Conservation (phyloP, 108 stramenopile species). For the Seminavis robusta region DNA sequence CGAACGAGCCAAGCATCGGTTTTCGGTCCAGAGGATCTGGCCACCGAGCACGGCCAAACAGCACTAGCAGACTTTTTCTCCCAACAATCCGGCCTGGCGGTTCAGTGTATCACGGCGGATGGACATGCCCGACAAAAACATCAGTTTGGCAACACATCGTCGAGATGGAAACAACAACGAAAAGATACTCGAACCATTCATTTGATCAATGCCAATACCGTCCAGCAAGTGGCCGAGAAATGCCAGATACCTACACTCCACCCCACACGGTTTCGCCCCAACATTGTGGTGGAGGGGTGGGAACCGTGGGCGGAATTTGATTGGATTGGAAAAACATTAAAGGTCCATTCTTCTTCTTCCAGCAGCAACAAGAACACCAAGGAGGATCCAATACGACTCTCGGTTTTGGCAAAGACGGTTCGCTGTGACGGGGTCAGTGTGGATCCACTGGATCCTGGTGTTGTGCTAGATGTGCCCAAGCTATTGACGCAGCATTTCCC, state of each 20-base stretch:
- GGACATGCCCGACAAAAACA: constrained; percentile 16
- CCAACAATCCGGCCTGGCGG: constrained; percentile 26
- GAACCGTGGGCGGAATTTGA: constrained; percentile 58
- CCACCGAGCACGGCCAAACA: constrained; percentile 21
- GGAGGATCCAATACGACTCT: constrained; percentile 10
- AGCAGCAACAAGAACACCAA: neutral
- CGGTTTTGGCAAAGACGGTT: constrained; percentile 44
- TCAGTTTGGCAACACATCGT: constrained; percentile 68
- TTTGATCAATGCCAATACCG: constrained; percentile 49
- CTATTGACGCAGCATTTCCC: constrained; percentile 52
- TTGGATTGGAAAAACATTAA: constrained; percentile 38
- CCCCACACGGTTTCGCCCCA: constrained; percentile 56
- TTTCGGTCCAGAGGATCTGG: constrained; percentile 35
- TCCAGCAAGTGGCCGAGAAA: constrained; percentile 30
- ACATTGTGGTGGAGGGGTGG: constrained; percentile 45
- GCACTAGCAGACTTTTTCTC: constrained; percentile 45
- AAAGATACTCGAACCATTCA: constrained; percentile 58
- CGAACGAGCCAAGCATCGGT: constrained; percentile 15
- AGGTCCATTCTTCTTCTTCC: neutral
- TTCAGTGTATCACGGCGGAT: constrained; percentile 35
- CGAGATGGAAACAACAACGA: constrained; percentile 46
- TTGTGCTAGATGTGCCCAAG: constrained; percentile 31
- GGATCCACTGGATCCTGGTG: constrained; percentile 33
- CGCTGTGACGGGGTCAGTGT: constrained; percentile 57
- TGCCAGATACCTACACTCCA: constrained; percentile 19